Conservation (phyloP, 192 early-diverging fungal species). For the Linnemannia elongata region DNA sequence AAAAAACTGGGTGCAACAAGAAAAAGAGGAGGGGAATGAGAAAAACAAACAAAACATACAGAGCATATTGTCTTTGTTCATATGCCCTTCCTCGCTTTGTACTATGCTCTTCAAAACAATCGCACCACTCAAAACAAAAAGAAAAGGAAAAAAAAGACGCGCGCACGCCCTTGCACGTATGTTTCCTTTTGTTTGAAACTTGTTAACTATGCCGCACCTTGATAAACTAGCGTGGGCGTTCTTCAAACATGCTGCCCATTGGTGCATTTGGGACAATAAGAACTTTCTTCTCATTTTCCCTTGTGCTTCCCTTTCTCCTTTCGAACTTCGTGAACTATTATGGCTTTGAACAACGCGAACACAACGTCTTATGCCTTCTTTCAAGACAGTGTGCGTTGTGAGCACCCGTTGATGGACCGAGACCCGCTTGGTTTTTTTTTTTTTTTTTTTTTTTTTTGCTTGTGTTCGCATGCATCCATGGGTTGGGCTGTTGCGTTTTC, state of each 20-base stretch:
- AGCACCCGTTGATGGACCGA: neutral
- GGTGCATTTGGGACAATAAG: neutral
- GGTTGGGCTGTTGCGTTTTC: neutral
- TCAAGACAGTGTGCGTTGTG: neutral
- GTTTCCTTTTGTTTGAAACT: too few species aligned
- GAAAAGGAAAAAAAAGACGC: neutral
- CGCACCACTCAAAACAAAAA: neutral
- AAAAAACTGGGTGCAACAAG: too few species aligned
- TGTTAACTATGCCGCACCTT: too few species aligned
- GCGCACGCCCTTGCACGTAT: neutral
- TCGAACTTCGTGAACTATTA: neutral
- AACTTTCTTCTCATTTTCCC: neutral
- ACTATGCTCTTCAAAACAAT: too few species aligned
- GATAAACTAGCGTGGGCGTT: too few species aligned
- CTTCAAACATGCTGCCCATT: neutral
- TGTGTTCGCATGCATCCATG: neutral
- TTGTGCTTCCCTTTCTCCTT: neutral
- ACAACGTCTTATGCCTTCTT: too few species aligned
- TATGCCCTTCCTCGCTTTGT: too few species aligned
- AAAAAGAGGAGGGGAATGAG: too few species aligned
- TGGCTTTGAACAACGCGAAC: neutral
- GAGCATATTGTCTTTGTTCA: too few species aligned
- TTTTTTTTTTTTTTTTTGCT: neutral
- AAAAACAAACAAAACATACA: too few species aligned
- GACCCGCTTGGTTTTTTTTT: neutral